Conservation (phyloP, 2,329 filamentous ascomycete species). For the Sarocladiaceae sp. region DNA sequence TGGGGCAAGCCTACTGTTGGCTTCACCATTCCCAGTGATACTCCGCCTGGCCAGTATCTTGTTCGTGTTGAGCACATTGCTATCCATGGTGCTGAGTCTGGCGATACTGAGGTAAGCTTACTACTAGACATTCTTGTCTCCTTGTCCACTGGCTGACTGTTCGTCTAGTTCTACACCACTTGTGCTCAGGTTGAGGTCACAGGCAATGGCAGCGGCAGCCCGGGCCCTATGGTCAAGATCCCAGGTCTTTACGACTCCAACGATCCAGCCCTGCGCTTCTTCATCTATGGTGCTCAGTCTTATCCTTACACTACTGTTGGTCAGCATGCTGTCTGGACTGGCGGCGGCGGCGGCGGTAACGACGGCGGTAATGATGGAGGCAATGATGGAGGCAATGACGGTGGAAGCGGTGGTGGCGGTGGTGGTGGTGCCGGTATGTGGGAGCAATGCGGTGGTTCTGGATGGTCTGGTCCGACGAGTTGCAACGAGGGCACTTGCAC, state of each 20-base stretch:
- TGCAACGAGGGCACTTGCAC: background rate
- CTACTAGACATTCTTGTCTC: background rate
- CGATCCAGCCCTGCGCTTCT: constrained; percentile 20
- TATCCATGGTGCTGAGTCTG: constrained; percentile 31
- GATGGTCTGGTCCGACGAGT: background rate
- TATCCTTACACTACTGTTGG: background rate
- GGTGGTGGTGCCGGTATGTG: background rate
- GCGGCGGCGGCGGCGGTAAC: background rate
- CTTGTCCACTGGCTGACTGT: background rate
- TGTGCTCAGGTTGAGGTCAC: constrained; percentile 38
- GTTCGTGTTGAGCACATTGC: constrained; percentile 39
- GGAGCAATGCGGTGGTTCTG: background rate
- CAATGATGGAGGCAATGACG: background rate
- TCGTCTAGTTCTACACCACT: constrained; percentile 31
- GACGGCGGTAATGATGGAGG: background rate
- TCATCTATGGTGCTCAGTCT: constrained; percentile 13
- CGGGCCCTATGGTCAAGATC: constrained; percentile 19
- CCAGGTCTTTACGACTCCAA: constrained; percentile 20
- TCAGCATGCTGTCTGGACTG: background rate
- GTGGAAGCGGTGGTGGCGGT: background rate
- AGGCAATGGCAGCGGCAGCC: constrained; percentile 12
- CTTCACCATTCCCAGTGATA: constrained; percentile 30
- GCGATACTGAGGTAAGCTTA: constrained; percentile 17
- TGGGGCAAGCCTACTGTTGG: constrained; percentile 29
- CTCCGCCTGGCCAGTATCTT: constrained; percentile 36